These are phyloP conservation scores for Coemansia sp. DNA, from an alignment of 371 early-diverging fungal species.

Conservation along the genomic window DNA sequence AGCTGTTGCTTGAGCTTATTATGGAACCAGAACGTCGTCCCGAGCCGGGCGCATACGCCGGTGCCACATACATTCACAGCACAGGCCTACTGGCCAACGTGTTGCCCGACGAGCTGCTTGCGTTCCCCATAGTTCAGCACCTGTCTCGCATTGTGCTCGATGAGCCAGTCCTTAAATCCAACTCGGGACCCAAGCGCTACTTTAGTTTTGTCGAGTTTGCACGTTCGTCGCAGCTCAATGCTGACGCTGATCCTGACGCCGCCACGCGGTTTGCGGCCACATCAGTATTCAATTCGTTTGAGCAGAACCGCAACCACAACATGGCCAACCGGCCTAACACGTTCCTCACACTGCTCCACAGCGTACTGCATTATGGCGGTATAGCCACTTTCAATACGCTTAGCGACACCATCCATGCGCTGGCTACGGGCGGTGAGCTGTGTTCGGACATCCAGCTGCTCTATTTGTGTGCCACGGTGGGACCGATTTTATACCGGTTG, in stretches of 20 bases:
- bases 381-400: conserved; percentile 39
- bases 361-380: conserved; percentile 53
- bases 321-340: conserved; percentile 51
- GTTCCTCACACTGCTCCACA: conserved; percentile 49
- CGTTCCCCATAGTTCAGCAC: conserved; percentile 42
- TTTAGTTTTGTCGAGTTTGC: conserved; percentile 41
- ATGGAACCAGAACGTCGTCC: conserved; percentile 34
- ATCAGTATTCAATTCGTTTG: conserved; percentile 48
- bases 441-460: conserved; percentile 71
- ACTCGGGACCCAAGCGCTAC: conserved; percentile 24
- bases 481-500: conserved; percentile 72
- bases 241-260: not conserved
- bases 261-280: conserved; percentile 18
- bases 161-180: conserved; percentile 22
- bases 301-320: conserved; percentile 30
- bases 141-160: conserved; percentile 35
- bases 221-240: conserved; percentile 1
- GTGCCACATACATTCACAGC: conserved; percentile 41
- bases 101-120: conserved; percentile 50
- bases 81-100: conserved; percentile 51
- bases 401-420: conserved; percentile 37
- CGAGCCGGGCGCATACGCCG: conserved; percentile 13
- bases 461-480: conserved; percentile 70
- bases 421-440: conserved; percentile 52
- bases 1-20: conserved; percentile 41